Conservation (phyloP, 2,329 filamentous ascomycete genomes). For the Hyphodiscus sp. region DNA sequence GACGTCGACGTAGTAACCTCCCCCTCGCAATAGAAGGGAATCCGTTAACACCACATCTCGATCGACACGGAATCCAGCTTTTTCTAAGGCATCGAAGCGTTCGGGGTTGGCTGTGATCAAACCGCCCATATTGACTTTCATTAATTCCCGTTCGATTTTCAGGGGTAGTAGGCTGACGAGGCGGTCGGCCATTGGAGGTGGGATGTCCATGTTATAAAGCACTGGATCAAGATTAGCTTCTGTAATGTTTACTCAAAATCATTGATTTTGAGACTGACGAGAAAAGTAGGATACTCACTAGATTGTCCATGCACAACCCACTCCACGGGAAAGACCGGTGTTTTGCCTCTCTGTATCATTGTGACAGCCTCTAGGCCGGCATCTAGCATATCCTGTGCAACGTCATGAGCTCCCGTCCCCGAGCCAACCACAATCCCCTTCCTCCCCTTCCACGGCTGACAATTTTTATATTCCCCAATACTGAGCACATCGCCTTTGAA, state of each 20-base stretch:
- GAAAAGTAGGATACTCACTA: neutral
- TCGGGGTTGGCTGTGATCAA: neutral
- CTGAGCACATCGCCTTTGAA: constrained; percentile 5
- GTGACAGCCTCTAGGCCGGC: constrained; percentile 37
- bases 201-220: constrained; percentile 5
- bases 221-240: neutral
- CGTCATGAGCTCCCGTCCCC: constrained; percentile 62
- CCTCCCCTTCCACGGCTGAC: constrained; percentile 40
- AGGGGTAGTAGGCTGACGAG: neutral
- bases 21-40: constrained; percentile 51
- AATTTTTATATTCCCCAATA: constrained; percentile 8
- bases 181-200: constrained; percentile 2
- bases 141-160: constrained; percentile 3
- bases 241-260: no score
- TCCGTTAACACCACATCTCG: constrained; percentile 46
- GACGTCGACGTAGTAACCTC: constrained; percentile 52
- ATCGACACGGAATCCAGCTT: constrained; percentile 50
- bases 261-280: no score
- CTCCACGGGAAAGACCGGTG: constrained; percentile 5
- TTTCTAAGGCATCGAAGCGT: constrained; percentile 6
- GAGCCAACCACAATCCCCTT: constrained; percentile 59
- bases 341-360: constrained; percentile 43
- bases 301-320: constrained; percentile 4
- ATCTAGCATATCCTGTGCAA: constrained; percentile 59
- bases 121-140: neutral